Base-by-base conservation (phyloP, 2,329 filamentous ascomycete species). In the Dothistroma pini region DNA sequence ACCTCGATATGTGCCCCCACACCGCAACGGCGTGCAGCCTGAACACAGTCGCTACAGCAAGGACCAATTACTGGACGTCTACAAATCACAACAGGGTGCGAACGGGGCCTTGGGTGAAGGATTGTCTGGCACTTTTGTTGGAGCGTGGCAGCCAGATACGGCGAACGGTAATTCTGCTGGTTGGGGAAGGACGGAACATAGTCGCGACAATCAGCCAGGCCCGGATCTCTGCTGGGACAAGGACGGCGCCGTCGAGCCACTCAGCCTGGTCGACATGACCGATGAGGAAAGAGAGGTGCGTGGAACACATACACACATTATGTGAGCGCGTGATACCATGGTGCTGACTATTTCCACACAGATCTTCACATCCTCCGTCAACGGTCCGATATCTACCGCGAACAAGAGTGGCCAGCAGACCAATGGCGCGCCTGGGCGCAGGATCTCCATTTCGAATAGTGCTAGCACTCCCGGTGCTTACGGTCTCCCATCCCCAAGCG, bases 151-250 rank as follows among this genome's bases (percentile, higher is more conserved):
- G 74, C 90, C 92, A 31, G 84, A 86, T 61, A 83, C 86, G 55
- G 78, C 86, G 47, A 92, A 91, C 68, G 86, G 88, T 34, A 70
- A 73, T 70, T 82, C 75, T 70, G 79, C 70, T 54, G 72, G 74
- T 29, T 96, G 91, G 91, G 90, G 89, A 56, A 91, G 93, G 75
- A 83, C 85, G 61, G 92, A 97, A 66, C 84, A 77, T 54, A 70
- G 83, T 61, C 89, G 91, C 73, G 86, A 89, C 65, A 80, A 83
- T 64, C 87, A 87, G 61, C 86, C 89, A 71, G 92, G 93, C 50
- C 90, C 93, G n/a, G 91, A 95, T 64, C 85, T 93, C 48, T 97
- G 93, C 75, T 99, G 93, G 95, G 90, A 96, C 72, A 78, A 84
- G 61, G 83, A 83, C 62, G 91, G 90, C 25, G 83, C 83, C 57